A percentile compares a stretch with the other conserved stretches of the same genome.
These are phyloP conservation scores for Carex scoparia DNA, from an alignment of 176 grass and related monocot species.

Conservation along the genomic window DNA sequence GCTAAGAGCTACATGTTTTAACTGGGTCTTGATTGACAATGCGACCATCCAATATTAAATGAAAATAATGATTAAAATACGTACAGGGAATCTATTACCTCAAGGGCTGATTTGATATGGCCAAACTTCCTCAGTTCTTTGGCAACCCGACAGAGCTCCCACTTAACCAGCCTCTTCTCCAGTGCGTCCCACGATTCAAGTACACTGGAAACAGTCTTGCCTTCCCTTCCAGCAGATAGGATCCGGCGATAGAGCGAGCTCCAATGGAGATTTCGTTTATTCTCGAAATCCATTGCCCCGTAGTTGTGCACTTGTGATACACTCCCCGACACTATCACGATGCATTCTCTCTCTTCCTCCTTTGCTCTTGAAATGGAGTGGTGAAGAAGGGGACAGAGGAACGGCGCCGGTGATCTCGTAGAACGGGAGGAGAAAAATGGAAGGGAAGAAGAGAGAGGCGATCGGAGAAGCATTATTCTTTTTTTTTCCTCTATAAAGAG, in stretches of 20 bases:
- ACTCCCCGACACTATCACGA: neutral
- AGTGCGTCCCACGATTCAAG: slow-evolving; percentile 61
- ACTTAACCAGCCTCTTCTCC: slow-evolving; percentile 66
- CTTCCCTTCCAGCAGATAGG: slow-evolving; percentile 29
- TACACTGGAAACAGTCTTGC: slow-evolving; percentile 23
- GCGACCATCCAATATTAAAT: too few relatives aligned
- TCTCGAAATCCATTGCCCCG: slow-evolving; percentile 66
- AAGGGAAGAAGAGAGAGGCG: neutral
- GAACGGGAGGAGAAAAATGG: neutral
- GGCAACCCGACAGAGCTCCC: slow-evolving; percentile 65
- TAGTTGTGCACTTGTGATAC: slow-evolving; percentile 70
- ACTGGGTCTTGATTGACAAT: too few relatives aligned
- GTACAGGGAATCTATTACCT: slow-evolving; percentile 28
- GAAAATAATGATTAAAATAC: neutral
- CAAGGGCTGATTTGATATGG: slow-evolving; percentile 56
- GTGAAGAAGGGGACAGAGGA: neutral
- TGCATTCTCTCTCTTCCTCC: neutral
- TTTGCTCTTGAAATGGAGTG: neutral
- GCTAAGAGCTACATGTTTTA: neutral
- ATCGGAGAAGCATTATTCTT: slow-evolving; percentile 19
- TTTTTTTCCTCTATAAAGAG: neutral
- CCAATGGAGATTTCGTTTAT: slow-evolving; percentile 46
- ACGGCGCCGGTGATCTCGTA: neutral
- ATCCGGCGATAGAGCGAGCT: slow-evolving; percentile 63
- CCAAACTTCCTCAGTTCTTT: slow-evolving; percentile 84